Conservation (phyloP, 306 rosid species). For the Prunus salicina region DNA sequence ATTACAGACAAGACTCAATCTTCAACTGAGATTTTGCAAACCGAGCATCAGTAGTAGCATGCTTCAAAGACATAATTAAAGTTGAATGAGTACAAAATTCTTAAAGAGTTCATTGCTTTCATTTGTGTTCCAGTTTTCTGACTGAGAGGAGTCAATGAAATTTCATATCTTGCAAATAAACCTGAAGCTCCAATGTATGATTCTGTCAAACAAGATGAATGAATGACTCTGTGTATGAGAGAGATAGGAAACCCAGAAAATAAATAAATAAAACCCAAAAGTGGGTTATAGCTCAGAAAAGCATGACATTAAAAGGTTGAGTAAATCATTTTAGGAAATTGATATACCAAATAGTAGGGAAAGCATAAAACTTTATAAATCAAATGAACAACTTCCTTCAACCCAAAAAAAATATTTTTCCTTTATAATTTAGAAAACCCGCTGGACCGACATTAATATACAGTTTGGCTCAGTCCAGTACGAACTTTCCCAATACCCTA, state of each 20-base stretch:
- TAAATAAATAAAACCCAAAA: background rate
- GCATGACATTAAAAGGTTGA: background rate
- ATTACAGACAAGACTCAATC: background rate
- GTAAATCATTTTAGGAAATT: background rate
- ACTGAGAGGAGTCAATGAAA: background rate
- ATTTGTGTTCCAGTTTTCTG: background rate
- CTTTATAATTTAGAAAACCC: background rate
- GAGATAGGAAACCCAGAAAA: background rate
- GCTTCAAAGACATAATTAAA: background rate
- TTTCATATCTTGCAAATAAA: background rate
- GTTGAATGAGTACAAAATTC: background rate
- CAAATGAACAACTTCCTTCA: conserved; percentile 4
- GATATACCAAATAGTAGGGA: background rate
- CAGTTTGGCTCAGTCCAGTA: background rate
- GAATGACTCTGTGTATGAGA: too few species aligned
- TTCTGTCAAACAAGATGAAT: background rate
- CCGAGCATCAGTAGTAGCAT: background rate
- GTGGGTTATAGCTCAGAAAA: background rate
- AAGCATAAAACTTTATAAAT: background rate
- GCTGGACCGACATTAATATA: background rate
- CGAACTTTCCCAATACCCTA: background rate
- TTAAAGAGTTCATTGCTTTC: background rate
- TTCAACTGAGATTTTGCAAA: background rate
- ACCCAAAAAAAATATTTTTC: background rate
- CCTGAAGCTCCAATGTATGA: background rate